These are phyloP conservation scores for Odontarrhena argentea DNA, from an alignment of 345 rosid species.

Conservation along the genomic window DNA sequence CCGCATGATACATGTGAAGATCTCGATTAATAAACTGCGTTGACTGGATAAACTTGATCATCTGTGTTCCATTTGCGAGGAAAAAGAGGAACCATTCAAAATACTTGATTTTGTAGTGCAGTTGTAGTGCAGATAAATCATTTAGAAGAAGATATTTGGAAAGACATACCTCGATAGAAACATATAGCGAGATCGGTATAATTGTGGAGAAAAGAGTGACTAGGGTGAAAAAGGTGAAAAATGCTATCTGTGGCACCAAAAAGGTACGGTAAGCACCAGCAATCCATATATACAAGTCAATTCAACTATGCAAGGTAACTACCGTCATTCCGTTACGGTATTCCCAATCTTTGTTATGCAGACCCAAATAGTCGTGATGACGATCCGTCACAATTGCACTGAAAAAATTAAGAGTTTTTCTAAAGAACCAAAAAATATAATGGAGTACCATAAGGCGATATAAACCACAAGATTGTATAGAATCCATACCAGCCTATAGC, in stretches of 20 bases:
- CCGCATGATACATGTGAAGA: conserved; percentile 78
- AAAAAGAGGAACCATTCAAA: conserved; percentile 25
- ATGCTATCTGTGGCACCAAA: conserved; percentile 61
- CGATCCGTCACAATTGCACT: conserved; percentile 80
- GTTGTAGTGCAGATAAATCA: background rate
- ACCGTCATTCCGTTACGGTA: conserved; percentile 75
- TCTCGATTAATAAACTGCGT: conserved; percentile 91
- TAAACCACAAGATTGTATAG: conserved; percentile 22
- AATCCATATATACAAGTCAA: conserved; percentile 23
- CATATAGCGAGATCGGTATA: conserved; percentile 91
- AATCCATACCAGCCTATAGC: conserved; percentile 72
- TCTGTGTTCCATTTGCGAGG: conserved; percentile 51
- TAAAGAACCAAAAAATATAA: background rate
- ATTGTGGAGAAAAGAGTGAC: conserved; percentile 89
- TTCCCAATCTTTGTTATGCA: conserved; percentile 61
- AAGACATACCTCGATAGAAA: conserved; percentile 84
- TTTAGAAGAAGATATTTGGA: background rate
- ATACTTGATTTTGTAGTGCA: background rate
- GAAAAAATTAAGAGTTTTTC: conserved; percentile 46
- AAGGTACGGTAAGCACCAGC: conserved; percentile 11
- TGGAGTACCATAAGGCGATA: conserved; percentile 7
- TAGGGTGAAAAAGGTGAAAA: conserved; percentile 78
- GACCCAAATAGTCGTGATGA: conserved; percentile 71
- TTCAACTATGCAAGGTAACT: conserved; percentile 33
- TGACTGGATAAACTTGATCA: conserved; percentile 92